Evolutionary conservation across 106 monocot genomes (phyloP).

Genomic region (Phalaenopsis equestris): DNA sequence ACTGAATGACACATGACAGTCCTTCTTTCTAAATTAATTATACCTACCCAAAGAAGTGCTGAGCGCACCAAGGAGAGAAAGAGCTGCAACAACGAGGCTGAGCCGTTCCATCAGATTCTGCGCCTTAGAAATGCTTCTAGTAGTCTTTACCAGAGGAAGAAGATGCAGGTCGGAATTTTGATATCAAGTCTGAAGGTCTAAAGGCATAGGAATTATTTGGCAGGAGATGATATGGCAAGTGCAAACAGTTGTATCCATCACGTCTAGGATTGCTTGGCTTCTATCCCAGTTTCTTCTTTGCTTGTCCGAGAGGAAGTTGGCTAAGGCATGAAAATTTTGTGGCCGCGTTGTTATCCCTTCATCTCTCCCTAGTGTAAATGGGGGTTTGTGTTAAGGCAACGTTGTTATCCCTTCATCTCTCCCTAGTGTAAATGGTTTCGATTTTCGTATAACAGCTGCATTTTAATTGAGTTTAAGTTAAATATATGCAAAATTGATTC

Average conservation of each 20-base stretch:
- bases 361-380: too few relatives aligned
- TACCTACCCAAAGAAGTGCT: conserved; percentile 5
- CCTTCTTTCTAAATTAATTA: too few relatives aligned
- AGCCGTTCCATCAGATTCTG: neutral
- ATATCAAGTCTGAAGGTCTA: neutral
- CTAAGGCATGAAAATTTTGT: too few relatives aligned
- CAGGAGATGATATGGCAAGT: neutral
- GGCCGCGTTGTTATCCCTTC: too few relatives aligned
- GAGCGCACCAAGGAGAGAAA: conserved; percentile 1
- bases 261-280: neutral
- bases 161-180: neutral
- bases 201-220: neutral
- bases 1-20: too few relatives aligned
- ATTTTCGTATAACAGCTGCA: too few relatives aligned
- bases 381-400: too few relatives aligned
- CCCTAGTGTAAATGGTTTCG: too few relatives aligned
- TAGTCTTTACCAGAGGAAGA: neutral
- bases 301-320: neutral
- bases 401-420: too few relatives aligned
- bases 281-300: neutral
- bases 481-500: too few relatives aligned
- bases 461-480: too few relatives aligned
- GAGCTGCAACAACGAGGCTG: neutral
- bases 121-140: neutral
- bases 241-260: neutral